phyloP scores from a whole-genome alignment of 495 filamentous ascomycete genomes.

The Tuber indicum region DNA sequence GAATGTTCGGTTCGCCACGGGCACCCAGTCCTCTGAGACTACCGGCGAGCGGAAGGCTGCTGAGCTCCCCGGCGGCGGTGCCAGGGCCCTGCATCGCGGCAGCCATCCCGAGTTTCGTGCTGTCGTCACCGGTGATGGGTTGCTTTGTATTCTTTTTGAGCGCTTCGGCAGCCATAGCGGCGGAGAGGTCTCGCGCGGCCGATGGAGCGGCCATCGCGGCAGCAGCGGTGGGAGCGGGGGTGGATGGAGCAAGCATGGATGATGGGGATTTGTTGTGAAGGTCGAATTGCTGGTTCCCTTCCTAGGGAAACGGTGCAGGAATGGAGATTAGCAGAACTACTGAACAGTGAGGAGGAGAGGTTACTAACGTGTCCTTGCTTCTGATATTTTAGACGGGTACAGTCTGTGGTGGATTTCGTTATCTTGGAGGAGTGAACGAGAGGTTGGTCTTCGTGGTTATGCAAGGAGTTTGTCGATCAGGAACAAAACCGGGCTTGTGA shows the following conservation, averaged over 20 bases:
- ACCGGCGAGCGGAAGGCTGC: conserved; percentile 17
- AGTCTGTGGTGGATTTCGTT: neutral
- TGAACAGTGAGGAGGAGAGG: neutral
- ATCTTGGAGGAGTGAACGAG: neutral
- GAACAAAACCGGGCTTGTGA: neutral
- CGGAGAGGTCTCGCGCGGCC: neutral
- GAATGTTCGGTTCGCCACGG: conserved; percentile 2
- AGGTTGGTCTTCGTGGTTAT: neutral
- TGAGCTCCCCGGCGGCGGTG: conserved; percentile 10
- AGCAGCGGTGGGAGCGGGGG: conserved; percentile 7
- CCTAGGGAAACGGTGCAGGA: conserved; percentile 21
- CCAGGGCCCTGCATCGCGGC: conserved; percentile 30
- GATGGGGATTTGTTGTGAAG: conserved; percentile 27
- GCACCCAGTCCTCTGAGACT: conserved; percentile 18
- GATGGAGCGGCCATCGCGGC: neutral
- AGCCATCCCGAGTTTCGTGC: conserved; percentile 26
- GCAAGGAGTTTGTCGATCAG: neutral
- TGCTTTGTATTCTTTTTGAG: conserved; percentile 1
- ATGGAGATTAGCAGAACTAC: neutral
- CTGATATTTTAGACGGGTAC: neutral
- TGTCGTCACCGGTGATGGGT: conserved; percentile 25
- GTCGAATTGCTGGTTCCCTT: conserved; percentile 35
- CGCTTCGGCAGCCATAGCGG: neutral
- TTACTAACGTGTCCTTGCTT: neutral
- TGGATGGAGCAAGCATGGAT: conserved; percentile 7